Percentiles rank a stretch among this genome's conserved stretches.
These are phyloP conservation scores for Boletales sp. DNA, from an alignment of 768 basidiomycete genomes.

Conservation along the genomic window DNA sequence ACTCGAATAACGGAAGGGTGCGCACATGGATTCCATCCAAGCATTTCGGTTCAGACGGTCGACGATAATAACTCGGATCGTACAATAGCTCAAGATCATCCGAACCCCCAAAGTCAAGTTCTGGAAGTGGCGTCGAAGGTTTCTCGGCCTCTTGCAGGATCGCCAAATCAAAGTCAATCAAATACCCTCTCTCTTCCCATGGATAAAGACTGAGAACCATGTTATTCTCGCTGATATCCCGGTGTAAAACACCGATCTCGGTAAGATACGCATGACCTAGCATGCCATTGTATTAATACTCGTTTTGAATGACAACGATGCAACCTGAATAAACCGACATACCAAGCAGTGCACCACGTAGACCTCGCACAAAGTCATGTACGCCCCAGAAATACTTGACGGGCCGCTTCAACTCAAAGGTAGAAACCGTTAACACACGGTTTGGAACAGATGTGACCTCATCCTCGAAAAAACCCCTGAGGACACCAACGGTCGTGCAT, in stretches of 20 bases:
- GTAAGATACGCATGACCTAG: slow-evolving; percentile 14
- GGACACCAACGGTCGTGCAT: background rate
- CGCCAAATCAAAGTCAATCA: slow-evolving; percentile 30
- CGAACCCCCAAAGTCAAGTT: no score
- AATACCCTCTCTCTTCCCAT: slow-evolving; percentile 20
- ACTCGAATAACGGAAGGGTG: no score
- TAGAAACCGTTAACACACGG: background rate
- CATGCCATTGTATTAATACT: background rate
- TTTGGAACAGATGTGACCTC: background rate
- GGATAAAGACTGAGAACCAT: slow-evolving; percentile 24
- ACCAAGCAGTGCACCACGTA: background rate
- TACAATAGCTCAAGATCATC: background rate
- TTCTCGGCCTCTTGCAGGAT: background rate
- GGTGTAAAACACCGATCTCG: slow-evolving; percentile 25
- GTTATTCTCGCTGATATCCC: slow-evolving; percentile 21
- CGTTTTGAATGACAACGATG: no score
- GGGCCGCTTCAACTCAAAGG: background rate
- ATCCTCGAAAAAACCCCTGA: background rate
- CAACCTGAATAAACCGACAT: background rate
- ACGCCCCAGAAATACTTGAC: background rate
- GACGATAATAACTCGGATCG: no score
- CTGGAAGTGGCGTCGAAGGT: no score
- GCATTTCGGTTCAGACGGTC: no score
- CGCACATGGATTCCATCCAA: no score
- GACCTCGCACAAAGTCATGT: background rate